Evolutionary conservation across 352 stramenopile genomes (phyloP), one percentile per base, ranked within the genome.

Genomic region (Aphanomyces invadans): DNA sequence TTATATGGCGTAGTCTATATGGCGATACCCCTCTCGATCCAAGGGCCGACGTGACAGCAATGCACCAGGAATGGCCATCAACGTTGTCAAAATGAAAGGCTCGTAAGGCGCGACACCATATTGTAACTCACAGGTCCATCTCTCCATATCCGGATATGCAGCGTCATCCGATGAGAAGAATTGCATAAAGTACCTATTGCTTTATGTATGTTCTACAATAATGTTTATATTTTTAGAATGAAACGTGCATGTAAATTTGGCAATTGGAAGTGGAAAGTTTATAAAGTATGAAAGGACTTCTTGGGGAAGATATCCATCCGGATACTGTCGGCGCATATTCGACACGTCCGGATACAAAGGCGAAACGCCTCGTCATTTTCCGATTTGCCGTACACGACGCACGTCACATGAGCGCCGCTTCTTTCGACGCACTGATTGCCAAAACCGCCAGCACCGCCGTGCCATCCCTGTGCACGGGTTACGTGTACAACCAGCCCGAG

Each of bases 401-500:
- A 60, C 26, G 19, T 25, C 15, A 36, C 12, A 64, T 64, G 55
- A 64, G 60, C 60, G 28, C 48, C 28, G 60, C 55, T 52, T 49
- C 55, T 21, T 64, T 64, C 38, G 55, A 64, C 55, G 55, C 55
- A 15, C 31, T 64, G 19, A 4, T 64, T 28, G 31, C 36, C 19
- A 64, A 64, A 44, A 51, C 60, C 26, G 26, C 60, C 4, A 46
- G 36, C 55, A n/a, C n/a, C 19, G 54, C 29, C 26, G 26, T 89
- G 62, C 77, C 89, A 70, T 66, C 75, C 7, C 49, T 57, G 19
- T 57, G 49, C 49, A 39, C 15, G 19, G 84, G 84, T 46, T 74
- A 89, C 36, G 71, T 92, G 64, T 92, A 88, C 76, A 92, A 92
- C 73, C 86, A 87, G 52, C 80, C 81, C 21, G 84, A 92, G 72